phyloP scores from a whole-genome alignment of 345 rosid species.

The Carallia pectinifolia region DNA sequence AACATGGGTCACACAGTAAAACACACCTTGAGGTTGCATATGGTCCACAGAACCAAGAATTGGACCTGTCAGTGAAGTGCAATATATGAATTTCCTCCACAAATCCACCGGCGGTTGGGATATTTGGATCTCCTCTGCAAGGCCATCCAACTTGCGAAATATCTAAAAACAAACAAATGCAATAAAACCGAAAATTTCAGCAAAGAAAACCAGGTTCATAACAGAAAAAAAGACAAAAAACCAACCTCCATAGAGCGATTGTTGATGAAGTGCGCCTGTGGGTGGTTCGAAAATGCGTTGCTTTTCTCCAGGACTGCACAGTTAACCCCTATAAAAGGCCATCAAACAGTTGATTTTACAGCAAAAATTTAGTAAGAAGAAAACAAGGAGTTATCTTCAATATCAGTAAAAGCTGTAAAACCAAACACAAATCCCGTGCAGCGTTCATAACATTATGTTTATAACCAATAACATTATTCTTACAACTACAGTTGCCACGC shows the following conservation, averaged over 20 bases:
- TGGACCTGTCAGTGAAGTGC: slow-evolving; percentile 83
- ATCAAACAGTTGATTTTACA: not conserved
- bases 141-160: slow-evolving; percentile 73
- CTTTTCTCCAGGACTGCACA: slow-evolving; percentile 79
- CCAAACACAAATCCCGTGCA: not conserved
- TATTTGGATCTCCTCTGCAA: slow-evolving; percentile 79
- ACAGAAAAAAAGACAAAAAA: not conserved
- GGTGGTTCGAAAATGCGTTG: slow-evolving; percentile 63
- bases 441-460: too few species aligned
- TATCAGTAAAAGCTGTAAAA: not conserved
- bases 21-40: slow-evolving; percentile 90
- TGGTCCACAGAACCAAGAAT: slow-evolving; percentile 90
- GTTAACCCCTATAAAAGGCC: slow-evolving; percentile 52
- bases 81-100: slow-evolving; percentile 93
- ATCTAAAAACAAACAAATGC: slow-evolving; percentile 37
- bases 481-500: too few species aligned
- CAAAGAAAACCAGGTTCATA: not conserved
- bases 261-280: slow-evolving; percentile 97
- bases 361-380: not conserved
- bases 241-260: slow-evolving; percentile 94
- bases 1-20: not conserved
- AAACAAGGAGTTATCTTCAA: too few species aligned
- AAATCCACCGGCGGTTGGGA: slow-evolving; percentile 81
- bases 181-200: slow-evolving; percentile 7
- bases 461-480: not conserved